Percentiles rank a stretch among this genome's conserved stretches.
Conservation (phyloP, 352 stramenopile genomes). For the Phytophthora constricta region DNA sequence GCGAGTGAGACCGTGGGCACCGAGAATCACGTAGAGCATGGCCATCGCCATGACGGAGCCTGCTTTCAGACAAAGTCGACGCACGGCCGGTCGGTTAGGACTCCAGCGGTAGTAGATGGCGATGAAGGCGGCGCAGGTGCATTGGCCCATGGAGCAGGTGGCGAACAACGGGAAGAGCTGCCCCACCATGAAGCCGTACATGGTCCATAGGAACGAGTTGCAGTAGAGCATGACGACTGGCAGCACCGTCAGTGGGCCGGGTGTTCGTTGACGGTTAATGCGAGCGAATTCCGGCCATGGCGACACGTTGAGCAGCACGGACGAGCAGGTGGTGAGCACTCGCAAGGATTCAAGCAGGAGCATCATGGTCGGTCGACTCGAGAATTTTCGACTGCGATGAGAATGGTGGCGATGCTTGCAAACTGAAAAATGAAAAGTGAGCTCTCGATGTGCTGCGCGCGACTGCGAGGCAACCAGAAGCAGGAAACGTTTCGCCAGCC, state of each 20-base stretch:
- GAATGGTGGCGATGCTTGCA: background rate
- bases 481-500: constrained; percentile 12
- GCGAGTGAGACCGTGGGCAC: constrained; percentile 27
- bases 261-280: constrained; percentile 44
- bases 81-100: constrained; percentile 31
- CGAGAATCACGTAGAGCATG: constrained; percentile 36
- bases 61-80: constrained; percentile 26
- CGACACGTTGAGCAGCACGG: constrained; percentile 43
- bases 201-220: constrained; percentile 48
- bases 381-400: background rate
- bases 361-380: constrained; percentile 26
- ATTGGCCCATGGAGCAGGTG: constrained; percentile 42
- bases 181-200: constrained; percentile 54
- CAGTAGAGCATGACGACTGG: constrained; percentile 47
- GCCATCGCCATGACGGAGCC: constrained; percentile 35
- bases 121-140: constrained; percentile 46
- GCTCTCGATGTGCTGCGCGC: background rate
- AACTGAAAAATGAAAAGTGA: constrained; percentile 30
- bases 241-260: constrained; percentile 41
- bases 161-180: constrained; percentile 54
- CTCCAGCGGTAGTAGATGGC: constrained; percentile 45
- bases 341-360: constrained; percentile 43
- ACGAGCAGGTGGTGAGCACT: constrained; percentile 40
- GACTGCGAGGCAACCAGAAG: constrained; percentile 4
- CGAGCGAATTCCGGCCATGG: constrained; percentile 45